Evolutionary conservation across 257 asterid species (phyloP).

Genomic region (Nemophila menziesii): DNA sequence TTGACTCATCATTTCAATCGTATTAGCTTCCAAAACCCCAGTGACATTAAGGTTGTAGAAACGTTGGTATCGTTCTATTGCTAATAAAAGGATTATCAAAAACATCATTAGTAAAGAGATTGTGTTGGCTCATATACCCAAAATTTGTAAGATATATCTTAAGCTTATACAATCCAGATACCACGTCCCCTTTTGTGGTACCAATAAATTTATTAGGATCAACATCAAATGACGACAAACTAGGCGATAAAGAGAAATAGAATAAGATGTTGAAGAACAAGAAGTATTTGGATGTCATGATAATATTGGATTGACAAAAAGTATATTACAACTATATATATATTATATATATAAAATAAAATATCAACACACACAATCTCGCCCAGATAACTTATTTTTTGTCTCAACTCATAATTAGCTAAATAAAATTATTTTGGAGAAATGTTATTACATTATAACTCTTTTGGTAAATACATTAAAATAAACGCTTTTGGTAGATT

Average conservation of each 20-base stretch:
- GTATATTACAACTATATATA: no score
- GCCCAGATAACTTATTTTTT: no score
- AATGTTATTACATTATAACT: no score
- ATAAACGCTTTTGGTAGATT: no score
- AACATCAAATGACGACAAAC: background rate
- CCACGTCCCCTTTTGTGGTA: conserved; percentile 2
- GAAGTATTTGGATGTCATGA: background rate
- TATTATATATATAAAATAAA: no score
- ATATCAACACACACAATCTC: no score
- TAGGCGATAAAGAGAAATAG: background rate
- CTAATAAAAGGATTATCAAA: conserved; percentile 6
- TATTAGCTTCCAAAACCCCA: conserved; percentile 7
- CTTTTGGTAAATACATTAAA: no score
- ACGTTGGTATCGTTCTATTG: conserved; percentile 2
- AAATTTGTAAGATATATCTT: conserved; percentile 6
- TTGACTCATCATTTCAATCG: conserved; percentile 5
- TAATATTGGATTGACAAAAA: no score
- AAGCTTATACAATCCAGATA: conserved; percentile 4
- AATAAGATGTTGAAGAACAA: background rate
- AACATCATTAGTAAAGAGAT: background rate
- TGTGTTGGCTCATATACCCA: conserved; percentile 3
- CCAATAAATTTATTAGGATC: background rate
- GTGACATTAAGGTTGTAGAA: conserved; percentile 6
- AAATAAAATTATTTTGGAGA: no score
- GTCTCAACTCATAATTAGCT: no score